Evolutionary conservation across 192 early-diverging fungal species (phyloP).

Genomic region (Podila verticillata): DNA sequence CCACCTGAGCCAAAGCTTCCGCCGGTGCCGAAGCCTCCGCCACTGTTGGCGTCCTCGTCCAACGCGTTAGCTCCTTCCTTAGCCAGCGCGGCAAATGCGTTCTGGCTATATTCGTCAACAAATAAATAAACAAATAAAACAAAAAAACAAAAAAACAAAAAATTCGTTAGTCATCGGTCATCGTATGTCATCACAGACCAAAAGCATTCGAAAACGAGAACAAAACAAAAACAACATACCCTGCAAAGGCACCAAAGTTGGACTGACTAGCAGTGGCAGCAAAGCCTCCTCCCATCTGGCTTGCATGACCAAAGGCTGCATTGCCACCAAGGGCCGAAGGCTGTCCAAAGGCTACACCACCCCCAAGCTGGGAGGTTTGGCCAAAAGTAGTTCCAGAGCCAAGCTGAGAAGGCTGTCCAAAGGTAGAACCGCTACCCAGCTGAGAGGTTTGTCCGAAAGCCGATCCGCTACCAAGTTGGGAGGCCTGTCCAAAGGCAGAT

Average conservation of each 20-base stretch:
- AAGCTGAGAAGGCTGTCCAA: slow-evolving; percentile 15
- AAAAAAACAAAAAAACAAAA: neutral
- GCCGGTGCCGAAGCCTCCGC: slow-evolving; percentile 16
- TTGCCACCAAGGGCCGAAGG: slow-evolving; percentile 4
- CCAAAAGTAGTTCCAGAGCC: neutral
- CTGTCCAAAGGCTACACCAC: slow-evolving; percentile 4
- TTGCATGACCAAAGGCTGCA: neutral
- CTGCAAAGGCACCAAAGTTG: slow-evolving; percentile 46
- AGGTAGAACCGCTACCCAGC: neutral
- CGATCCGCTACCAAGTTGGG: neutral
- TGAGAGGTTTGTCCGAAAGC: slow-evolving; percentile 3
- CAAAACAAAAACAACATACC: slow-evolving; percentile 13
- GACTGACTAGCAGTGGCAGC: slow-evolving; percentile 20
- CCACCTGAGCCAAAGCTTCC: slow-evolving; percentile 7
- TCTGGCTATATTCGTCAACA: slow-evolving; percentile 10
- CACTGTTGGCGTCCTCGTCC: slow-evolving; percentile 22
- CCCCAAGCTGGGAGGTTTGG: neutral
- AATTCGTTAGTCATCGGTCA: too few species aligned
- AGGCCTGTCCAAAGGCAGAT: slow-evolving; percentile 22
- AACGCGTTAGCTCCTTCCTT: slow-evolving; percentile 22
- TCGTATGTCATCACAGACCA: too few species aligned
- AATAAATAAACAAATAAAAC: neutral
- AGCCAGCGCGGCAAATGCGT: slow-evolving; percentile 41
- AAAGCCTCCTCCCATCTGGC: slow-evolving; percentile 5
- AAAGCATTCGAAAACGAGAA: neutral